These are phyloP conservation scores for Exophiala sideris DNA, from an alignment of 2,329 filamentous ascomycete genomes.

Conservation along the genomic window DNA sequence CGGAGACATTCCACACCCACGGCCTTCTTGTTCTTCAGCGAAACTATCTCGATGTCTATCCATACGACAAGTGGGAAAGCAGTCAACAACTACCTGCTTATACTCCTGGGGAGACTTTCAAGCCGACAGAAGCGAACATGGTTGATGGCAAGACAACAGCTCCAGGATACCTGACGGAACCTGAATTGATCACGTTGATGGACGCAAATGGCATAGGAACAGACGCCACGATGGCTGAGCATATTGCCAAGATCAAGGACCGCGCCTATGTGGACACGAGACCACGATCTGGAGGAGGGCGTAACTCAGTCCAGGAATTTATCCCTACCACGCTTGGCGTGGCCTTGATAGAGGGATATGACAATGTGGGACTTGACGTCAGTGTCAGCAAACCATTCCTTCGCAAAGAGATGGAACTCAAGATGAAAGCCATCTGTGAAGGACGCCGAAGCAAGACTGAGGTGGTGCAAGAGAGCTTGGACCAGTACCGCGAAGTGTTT, in stretches of 20 bases:
- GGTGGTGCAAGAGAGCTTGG: slow-evolving; percentile 78
- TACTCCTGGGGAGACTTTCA: slow-evolving; percentile 73
- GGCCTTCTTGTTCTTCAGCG: slow-evolving; percentile 80
- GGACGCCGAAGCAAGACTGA: slow-evolving; percentile 70
- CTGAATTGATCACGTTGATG: slow-evolving; percentile 93
- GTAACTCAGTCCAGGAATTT: slow-evolving; percentile 69
- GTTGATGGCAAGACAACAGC: slow-evolving; percentile 84
- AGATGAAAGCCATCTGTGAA: slow-evolving; percentile 96
- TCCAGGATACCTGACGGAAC: slow-evolving; percentile 86
- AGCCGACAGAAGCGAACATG: slow-evolving; percentile 84
- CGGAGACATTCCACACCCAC: slow-evolving; percentile 73
- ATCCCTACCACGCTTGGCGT: slow-evolving; percentile 89
- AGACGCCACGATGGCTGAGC: slow-evolving; percentile 98
- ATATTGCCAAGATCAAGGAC: slow-evolving; percentile 93
- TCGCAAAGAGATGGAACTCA: slow-evolving; percentile 94
- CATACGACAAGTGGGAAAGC: slow-evolving; percentile 95
- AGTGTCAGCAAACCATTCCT: slow-evolving; percentile 94
- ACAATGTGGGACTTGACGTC: slow-evolving; percentile 87
- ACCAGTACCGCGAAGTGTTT: slow-evolving; percentile 84
- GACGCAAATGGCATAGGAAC: slow-evolving; percentile 98
- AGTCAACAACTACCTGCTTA: slow-evolving; percentile 79
- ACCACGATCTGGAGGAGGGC: slow-evolving; percentile 47
- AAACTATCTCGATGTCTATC: slow-evolving; percentile 93
- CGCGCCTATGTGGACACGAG: slow-evolving; percentile 76
- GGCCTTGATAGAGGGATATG: slow-evolving; percentile 89